A percentile compares a stretch with the other conserved stretches of the same genome.
Conservation (phyloP, 768 basidiomycete genomes). For the Lactarius trivialis region DNA sequence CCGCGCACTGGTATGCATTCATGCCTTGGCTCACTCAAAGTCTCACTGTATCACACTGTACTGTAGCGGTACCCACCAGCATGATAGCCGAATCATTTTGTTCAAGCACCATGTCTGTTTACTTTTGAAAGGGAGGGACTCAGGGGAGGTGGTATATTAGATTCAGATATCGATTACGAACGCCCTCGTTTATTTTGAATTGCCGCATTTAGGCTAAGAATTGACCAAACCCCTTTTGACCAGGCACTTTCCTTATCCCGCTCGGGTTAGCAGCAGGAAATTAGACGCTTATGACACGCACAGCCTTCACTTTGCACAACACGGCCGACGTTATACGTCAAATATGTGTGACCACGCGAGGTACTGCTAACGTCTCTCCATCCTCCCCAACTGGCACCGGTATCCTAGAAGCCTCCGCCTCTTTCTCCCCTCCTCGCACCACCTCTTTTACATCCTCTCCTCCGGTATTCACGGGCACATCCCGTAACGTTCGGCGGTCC, state of each 20-base stretch:
- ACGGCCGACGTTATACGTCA: neutral
- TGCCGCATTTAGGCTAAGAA: conserved; percentile 10
- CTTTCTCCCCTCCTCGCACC: conserved; percentile 7
- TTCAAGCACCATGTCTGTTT: neutral
- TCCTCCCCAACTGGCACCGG: neutral
- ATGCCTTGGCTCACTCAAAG: neutral
- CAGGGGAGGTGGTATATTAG: neutral
- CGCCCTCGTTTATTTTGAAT: conserved; percentile 10
- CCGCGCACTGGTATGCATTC: neutral
- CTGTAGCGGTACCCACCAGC: neutral
- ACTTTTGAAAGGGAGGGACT: neutral
- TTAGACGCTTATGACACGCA: conserved; percentile 8
- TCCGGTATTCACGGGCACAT: conserved; percentile 28
- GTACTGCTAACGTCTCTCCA: conserved; percentile 1
- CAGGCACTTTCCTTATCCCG: conserved; percentile 21
- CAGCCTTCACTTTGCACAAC: neutral
- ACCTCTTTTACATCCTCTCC: neutral
- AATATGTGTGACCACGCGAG: conserved; percentile 6
- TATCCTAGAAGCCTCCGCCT: neutral
- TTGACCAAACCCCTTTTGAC: conserved; percentile 8
- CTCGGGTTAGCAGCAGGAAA: conserved; percentile 13
- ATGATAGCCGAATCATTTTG: neutral
- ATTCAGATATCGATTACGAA: neutral
- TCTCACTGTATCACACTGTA: neutral
- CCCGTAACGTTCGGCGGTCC: conserved; percentile 3